phyloP scores from a whole-genome alignment of 305 asterid species.

The Fraxinus sp. region DNA sequence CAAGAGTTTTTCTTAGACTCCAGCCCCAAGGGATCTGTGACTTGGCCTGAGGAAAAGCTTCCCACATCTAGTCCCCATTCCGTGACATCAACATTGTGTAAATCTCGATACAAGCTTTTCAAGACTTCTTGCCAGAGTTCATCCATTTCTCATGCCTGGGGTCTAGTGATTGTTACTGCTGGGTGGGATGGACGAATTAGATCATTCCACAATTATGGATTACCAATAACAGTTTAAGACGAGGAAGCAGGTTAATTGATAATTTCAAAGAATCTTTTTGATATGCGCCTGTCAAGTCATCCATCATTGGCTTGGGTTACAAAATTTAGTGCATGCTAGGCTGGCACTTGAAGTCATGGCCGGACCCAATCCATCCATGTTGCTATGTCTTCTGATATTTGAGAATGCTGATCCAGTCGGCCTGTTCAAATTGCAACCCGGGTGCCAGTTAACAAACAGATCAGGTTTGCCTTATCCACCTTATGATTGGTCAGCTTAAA shows the following conservation, averaged over 20 bases:
- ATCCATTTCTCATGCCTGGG: constrained; percentile 66
- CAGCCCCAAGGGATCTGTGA: constrained; percentile 70
- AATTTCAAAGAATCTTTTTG: constrained; percentile 11
- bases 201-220: constrained; percentile 81
- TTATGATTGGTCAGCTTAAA: constrained; percentile 24
- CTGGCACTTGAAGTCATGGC: constrained; percentile 36
- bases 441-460: constrained; percentile 7
- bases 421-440: constrained; percentile 18
- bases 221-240: constrained; percentile 60
- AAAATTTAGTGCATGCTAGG: constrained; percentile 32
- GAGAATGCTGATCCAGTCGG: constrained; percentile 15
- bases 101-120: constrained; percentile 63
- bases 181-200: constrained; percentile 84
- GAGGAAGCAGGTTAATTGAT: constrained; percentile 3
- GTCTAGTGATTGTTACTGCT: constrained; percentile 78
- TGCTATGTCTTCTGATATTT: constrained; percentile 11
- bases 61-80: constrained; percentile 38
- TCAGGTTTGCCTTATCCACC: constrained; percentile 29
- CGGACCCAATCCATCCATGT: constrained; percentile 29
- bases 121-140: constrained; percentile 66
- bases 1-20: constrained; percentile 59
- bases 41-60: constrained; percentile 99
- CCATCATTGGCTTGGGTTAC: constrained; percentile 8
- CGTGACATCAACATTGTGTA: constrained; percentile 41
- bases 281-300: constrained; percentile 17